phyloP scores from a whole-genome alignment of 257 asterid genomes.

The Hygrophila difformis region DNA sequence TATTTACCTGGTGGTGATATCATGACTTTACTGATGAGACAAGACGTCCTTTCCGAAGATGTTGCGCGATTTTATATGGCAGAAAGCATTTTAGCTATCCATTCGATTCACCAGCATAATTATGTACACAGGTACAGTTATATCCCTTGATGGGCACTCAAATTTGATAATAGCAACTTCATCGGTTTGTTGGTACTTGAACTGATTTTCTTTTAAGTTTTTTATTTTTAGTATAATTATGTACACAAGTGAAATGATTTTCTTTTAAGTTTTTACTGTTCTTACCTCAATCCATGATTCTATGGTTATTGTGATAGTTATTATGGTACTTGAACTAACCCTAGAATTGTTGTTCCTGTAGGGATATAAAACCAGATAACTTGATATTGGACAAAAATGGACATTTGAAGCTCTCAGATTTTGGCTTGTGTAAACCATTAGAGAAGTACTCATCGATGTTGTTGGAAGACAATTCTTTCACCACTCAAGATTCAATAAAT shows the following conservation, averaged over 20 bases:
- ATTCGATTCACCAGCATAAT: slow-evolving; percentile 84
- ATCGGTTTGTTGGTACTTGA: too few species aligned
- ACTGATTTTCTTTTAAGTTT: too few species aligned
- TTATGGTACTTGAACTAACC: background rate
- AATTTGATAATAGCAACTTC: background rate
- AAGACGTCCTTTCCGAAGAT: slow-evolving; percentile 68
- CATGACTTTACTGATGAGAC: slow-evolving; percentile 93
- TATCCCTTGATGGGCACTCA: background rate
- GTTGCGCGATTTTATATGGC: slow-evolving; percentile 87
- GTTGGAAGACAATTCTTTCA: slow-evolving; percentile 66
- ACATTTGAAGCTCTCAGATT: slow-evolving; percentile 96
- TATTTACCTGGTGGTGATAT: slow-evolving; percentile 97
- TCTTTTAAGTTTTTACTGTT: background rate
- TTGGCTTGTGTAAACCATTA: slow-evolving; percentile 97
- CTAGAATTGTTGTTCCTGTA: slow-evolving; percentile 18
- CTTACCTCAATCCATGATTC: too few species aligned
- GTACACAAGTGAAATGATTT: too few species aligned
- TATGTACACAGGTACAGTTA: slow-evolving; percentile 71
- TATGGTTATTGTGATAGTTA: too few species aligned
- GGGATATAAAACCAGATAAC: slow-evolving; percentile 95
- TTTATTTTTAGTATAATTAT: too few species aligned
- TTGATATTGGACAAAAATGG: slow-evolving; percentile 87
- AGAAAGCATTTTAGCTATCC: slow-evolving; percentile 81
- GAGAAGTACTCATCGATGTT: slow-evolving; percentile 77
- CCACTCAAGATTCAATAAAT: slow-evolving; percentile 37